Conservation (phyloP, 495 filamentous ascomycete species). For the Penicillium lividum region DNA sequence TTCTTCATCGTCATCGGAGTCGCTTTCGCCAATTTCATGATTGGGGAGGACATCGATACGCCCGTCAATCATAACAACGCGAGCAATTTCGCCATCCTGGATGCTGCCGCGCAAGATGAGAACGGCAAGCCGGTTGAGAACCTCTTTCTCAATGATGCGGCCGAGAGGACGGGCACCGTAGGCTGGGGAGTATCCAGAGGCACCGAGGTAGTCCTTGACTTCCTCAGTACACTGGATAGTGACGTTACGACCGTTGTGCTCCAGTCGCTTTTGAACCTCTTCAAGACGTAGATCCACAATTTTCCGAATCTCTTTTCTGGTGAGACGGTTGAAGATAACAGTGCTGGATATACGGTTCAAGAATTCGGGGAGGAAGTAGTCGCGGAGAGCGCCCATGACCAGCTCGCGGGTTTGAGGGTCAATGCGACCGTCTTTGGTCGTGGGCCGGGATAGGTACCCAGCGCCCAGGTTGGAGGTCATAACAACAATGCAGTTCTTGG, state of each 20-base stretch:
- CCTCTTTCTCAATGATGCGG: constrained; percentile 91
- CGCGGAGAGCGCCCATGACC: constrained; percentile 83
- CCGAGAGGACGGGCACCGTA: constrained; percentile 90
- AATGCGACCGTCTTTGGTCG: constrained; percentile 76
- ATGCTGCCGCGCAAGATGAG: constrained; percentile 83
- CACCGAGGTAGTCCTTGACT: constrained; percentile 87
- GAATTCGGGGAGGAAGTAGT: constrained; percentile 98
- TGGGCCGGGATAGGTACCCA: constrained; percentile 82
- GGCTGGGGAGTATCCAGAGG: constrained; percentile 85
- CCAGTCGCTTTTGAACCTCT: constrained; percentile 89
- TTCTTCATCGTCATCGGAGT: constrained; percentile 64
- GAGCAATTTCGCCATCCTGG: constrained; percentile 78
- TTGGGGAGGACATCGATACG: constrained; percentile 81
- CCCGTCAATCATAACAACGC: constrained; percentile 73
- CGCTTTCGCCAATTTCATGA: constrained; percentile 60
- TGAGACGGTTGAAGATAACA: constrained; percentile 98
- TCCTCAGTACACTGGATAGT: constrained; percentile 71
- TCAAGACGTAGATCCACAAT: constrained; percentile 89
- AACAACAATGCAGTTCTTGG: constrained; percentile 96
- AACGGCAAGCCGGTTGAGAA: constrained; percentile 89
- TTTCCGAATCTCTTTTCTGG: constrained; percentile 81
- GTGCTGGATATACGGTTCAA: constrained; percentile 92
- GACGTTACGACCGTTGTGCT: constrained; percentile 78
- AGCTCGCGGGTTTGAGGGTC: constrained; percentile 84
- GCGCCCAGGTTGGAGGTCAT: constrained; percentile 98